Evolutionary conservation across 768 basidiomycete species (phyloP), one percentile per base, ranked within the genome.

Genomic region (Macrolepiota albuminosa): DNA sequence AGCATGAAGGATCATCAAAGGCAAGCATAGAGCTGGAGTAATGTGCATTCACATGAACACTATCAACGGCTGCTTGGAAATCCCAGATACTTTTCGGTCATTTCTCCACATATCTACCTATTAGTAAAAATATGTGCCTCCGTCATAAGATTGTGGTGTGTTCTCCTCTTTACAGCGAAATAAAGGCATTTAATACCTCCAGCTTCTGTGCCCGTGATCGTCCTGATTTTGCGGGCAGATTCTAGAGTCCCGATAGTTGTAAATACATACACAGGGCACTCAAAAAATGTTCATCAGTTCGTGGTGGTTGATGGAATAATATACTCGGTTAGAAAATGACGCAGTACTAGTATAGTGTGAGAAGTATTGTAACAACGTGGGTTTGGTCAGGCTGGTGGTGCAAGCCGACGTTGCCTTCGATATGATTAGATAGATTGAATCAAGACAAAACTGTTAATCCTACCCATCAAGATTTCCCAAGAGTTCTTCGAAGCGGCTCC

Each of bases 401-500:
- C 39, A 36, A 65, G 56, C 42, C 56, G 57, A n/a, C 67, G 66
- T 47, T 67, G 64, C 37, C 66, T 68, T 50, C 29, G 37, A 39
- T 42, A 33, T 52, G 4, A 3, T 48, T n/a, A 18, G 52, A 14
- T 46, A 16, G 26, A 50, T 8, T 7, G 11, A 24, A 36, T 10
- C 13, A 39, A 49, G 24, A 51, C 3, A 54, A 34, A 34, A 7
- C 18, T n/a, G 43, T 46, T 10, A 36, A 33, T 33, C 71, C 43
- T 61, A 76, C 76, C 71, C 70, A 47, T 68, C 73, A 11, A 63
- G 66, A 61, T 78, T 80, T 24, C 81, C 81, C 48, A 83, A 61
- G 45, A 84, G 70, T 50, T 76, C 75, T 63, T 85, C 84, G 47
- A 82, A 80, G 14, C 77, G 69, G 13, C 62, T 49, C 36, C 84